Evolutionary conservation across 345 rosid species (phyloP), one percentile per base, ranked within the genome.

Genomic region (Hibiscus tridactylites): DNA sequence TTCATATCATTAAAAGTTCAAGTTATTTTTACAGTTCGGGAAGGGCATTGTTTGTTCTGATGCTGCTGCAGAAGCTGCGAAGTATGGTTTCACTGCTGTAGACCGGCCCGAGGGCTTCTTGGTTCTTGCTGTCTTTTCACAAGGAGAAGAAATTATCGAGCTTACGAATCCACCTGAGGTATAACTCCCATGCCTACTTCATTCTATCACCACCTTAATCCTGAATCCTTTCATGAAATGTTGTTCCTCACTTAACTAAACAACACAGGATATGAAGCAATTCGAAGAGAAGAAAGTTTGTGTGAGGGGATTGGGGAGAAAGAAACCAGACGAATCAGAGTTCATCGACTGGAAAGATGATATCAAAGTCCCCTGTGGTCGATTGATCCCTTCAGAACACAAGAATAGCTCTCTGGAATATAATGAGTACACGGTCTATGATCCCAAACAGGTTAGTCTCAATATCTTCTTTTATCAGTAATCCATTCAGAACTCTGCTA

Each of bases 61-160:
- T 78, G 90, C 92, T 19, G 92, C 92, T 0, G 91, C 93, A 12
- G 96, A 95, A 75, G 99, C 96, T 28, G 90, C 97, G 9, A 88
- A 84, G 61, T 86, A 87, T 42, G 91, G 93, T 9, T 92, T 88
- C 65, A 87, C 93, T 1, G 86, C 96, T 0, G 79, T 89, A 2
- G 92, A 89, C 68, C 87, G 90, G 81, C 89, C 90, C 3, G 90
- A 88, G 54, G 92, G 97, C n/a, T 88, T 92, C 77, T 79, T 90
- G 64, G 81, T 86, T 54, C 75, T 92, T 52, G 92, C 92, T 0
- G 85, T 89, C 0, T 90, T 71, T 11, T 88, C 97, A 0, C 83
- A 83, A 5, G 94, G 94, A 0, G 83, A 86, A 61, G 79, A 87
- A 50, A 65, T 87, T 9, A 71, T 67, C 2, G 87, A 89, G 70